Conservation (phyloP, 192 early-diverging fungal species). For the Allomyces javanicus region DNA sequence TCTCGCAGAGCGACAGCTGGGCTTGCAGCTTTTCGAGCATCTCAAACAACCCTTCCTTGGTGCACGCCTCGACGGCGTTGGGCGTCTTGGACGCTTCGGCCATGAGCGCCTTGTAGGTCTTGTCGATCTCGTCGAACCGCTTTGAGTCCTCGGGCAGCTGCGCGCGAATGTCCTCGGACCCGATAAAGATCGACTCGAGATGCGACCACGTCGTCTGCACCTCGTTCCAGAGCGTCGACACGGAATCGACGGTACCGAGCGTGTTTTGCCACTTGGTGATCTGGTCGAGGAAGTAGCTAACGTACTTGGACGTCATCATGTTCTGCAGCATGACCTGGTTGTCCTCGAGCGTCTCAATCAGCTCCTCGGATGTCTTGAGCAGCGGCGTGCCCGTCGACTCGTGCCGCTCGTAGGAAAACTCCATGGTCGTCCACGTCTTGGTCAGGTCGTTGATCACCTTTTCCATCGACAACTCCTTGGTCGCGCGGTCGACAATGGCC, state of each 20-base stretch:
- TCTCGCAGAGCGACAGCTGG: slow-evolving; percentile 81
- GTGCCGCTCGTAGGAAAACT: slow-evolving; percentile 82
- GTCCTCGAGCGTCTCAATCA: slow-evolving; percentile 90
- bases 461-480: slow-evolving; percentile 98
- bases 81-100: slow-evolving; percentile 98
- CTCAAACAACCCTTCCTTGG: slow-evolving; percentile 81
- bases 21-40: slow-evolving; percentile 84
- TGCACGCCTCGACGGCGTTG: slow-evolving; percentile 85
- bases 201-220: slow-evolving; percentile 99
- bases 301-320: slow-evolving; percentile 95
- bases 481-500: slow-evolving; percentile 77
- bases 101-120: slow-evolving; percentile 96
- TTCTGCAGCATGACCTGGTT: slow-evolving; percentile 82
- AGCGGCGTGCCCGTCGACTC: slow-evolving; percentile 83
- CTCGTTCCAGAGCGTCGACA: slow-evolving; percentile 99
- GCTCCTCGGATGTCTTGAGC: slow-evolving; percentile 93
- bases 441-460: slow-evolving; percentile 82
- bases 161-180: slow-evolving; percentile 91
- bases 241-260: slow-evolving; percentile 77
- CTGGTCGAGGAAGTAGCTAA: slow-evolving; percentile 95
- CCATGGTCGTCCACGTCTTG: slow-evolving; percentile 81
- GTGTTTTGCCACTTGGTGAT: slow-evolving; percentile 87
- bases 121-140: slow-evolving; percentile 90
- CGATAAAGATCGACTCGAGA: slow-evolving; percentile 92
- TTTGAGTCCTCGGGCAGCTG: slow-evolving; percentile 83